These are phyloP conservation scores for Carnegiea gigantea DNA, from an alignment of 179 eudicot species.

Conservation along the genomic window DNA sequence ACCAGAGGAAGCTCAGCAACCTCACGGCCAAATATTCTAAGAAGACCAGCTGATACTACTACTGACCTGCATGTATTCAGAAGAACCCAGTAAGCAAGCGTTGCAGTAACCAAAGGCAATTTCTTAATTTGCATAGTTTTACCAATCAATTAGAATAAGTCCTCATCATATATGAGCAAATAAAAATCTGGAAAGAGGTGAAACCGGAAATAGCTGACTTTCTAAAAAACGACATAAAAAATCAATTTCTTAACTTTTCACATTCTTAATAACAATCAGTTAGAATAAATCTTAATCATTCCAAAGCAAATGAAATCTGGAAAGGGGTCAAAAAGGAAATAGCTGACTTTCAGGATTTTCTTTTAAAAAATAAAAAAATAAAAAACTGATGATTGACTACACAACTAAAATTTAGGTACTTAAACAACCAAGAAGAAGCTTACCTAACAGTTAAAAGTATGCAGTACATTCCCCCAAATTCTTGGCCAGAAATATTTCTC, in stretches of 20 bases:
- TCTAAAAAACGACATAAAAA: too few species aligned
- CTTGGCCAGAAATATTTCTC: conserved; percentile 97
- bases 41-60: conserved; percentile 88
- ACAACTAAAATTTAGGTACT: too few species aligned
- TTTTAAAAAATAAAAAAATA: too few species aligned
- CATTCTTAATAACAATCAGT: neutral
- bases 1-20: conserved; percentile 97
- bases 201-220: too few species aligned
- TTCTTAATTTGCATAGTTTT: neutral
- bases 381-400: too few species aligned
- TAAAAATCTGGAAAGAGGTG: too few species aligned
- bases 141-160: neutral
- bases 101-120: neutral
- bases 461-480: conserved; percentile 94
- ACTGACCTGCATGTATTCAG: conserved; percentile 51
- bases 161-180: neutral
- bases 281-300: neutral
- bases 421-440: conserved; percentile 24
- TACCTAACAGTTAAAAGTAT: conserved; percentile 75
- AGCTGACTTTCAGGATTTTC: too few species aligned
- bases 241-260: too few species aligned
- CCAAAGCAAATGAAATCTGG: too few species aligned
- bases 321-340: too few species aligned
- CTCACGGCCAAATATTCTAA: conserved; percentile 82
- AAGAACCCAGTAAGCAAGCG: conserved; percentile 2